A percentile compares a stretch with the other conserved stretches of the same genome.
Conservation (phyloP, 306 rosid species). For the Albizia julibrissin region DNA sequence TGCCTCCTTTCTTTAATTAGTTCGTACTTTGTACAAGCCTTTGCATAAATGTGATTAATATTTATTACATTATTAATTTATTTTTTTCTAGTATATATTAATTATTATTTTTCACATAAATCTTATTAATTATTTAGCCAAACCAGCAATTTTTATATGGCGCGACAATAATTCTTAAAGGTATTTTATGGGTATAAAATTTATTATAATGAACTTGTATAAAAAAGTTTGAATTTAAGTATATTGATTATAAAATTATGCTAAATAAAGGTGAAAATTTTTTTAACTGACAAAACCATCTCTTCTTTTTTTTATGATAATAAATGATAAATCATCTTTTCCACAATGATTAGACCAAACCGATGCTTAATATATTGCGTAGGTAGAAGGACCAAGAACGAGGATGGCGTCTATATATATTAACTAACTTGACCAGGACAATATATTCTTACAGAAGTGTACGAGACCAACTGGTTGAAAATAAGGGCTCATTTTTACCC, state of each 20-base stretch:
- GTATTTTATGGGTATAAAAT: background rate
- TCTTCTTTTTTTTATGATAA: too few relatives aligned
- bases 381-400: too few relatives aligned
- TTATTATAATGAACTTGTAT: too few relatives aligned
- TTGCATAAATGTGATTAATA: background rate
- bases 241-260: background rate
- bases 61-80: too few relatives aligned
- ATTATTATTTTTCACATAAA: too few relatives aligned
- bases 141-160: too few relatives aligned
- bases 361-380: background rate
- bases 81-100: too few relatives aligned
- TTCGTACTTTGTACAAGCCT: background rate
- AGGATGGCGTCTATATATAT: background rate
- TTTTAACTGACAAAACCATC: background rate
- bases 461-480: background rate
- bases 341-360: background rate
- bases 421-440: conserved; percentile 1
- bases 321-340: background rate
- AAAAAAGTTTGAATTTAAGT: too few relatives aligned
- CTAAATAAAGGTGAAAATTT: background rate
- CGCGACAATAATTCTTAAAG: too few relatives aligned
- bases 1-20: background rate
- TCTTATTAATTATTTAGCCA: too few relatives aligned
- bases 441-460: background rate
- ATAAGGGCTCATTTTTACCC: background rate